Evolutionary conservation across 2,329 filamentous ascomycete genomes (phyloP), one percentile per base, ranked within the genome.

Genomic region (Didymellaceae sp.): DNA sequence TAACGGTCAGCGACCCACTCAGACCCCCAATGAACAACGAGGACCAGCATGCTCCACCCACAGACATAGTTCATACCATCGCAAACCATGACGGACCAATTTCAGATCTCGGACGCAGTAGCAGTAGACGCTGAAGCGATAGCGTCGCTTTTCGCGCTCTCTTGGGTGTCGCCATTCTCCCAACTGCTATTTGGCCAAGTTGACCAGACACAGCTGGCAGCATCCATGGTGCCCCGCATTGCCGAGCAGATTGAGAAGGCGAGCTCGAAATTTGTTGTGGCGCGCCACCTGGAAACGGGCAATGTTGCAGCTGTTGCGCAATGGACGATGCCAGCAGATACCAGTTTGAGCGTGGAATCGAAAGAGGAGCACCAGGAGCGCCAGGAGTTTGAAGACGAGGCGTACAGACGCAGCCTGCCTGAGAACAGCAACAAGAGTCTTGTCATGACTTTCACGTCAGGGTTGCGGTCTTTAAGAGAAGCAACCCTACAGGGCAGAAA

Each of bases 121-220:
- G 43, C 44, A 8, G 31, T 42, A 14, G 62, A 66, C 24, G 45
- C 55, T 6, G 18, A 25, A 14, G 61, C 55, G 0, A 70, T 71
- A 31, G 61, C 65, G 9, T 55, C 48, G 0, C 57, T 71, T 6
- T 64, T 70, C 30, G 55, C 58, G 3, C 35, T 53, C 2, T 66
- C 66, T 5, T 69, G 66, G 67, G 52, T 47, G 13, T 65, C 62
- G 1, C 61, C 63, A 2, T 67, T 69, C 40, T 53, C 61, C 4
- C 57, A 49, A 9, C 57, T 71, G 17, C 63, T 65, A 50, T 68
- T 65, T 42, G 65, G 63, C 6, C 18, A 58, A n/a, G 22, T 66
- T n/a, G 58, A 65, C 13, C 21, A 63, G 2, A 3, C 20, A 0
- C 24, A 52, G 8, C 47, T 68, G 4, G 56, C 57, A 2, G 11